Evolutionary conservation across 1,139 yeast species (phyloP).

Genomic region (Taphrina wiesneri): DNA sequence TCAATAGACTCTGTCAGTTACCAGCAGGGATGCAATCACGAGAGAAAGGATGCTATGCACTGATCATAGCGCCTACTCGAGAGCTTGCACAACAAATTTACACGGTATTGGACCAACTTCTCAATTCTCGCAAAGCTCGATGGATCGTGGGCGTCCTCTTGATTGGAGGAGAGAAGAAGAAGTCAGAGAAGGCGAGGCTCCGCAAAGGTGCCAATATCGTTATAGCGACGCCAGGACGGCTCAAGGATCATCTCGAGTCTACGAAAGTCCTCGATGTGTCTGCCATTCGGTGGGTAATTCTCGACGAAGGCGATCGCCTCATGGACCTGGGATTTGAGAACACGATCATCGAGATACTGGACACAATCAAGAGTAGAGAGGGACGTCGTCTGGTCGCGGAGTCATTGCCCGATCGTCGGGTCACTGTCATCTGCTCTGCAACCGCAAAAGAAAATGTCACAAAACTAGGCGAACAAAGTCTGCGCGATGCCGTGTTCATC

Average conservation of each 20-base stretch:
- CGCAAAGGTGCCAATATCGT: constrained; percentile 86
- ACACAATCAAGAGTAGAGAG: constrained; percentile 52
- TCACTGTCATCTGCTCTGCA: constrained; percentile 88
- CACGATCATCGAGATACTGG: constrained; percentile 74
- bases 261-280: constrained; percentile 72
- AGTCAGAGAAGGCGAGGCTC: constrained; percentile 84
- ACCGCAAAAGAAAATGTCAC: constrained; percentile 81
- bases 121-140: constrained; percentile 51
- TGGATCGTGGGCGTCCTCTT: constrained; percentile 42
- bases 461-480: constrained; percentile 73
- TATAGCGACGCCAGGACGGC: constrained; percentile 90
- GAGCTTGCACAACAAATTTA: constrained; percentile 93
- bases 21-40: constrained; percentile 56
- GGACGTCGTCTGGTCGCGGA: constrained; percentile 46
- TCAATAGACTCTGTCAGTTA: constrained; percentile 65
- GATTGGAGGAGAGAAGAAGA: constrained; percentile 90
- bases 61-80: constrained; percentile 87
- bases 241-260: constrained; percentile 88
- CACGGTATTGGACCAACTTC: constrained; percentile 55
- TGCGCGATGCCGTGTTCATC: constrained; percentile 70
- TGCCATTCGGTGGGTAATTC: constrained; percentile 74
- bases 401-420: constrained; percentile 67
- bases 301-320: constrained; percentile 94
- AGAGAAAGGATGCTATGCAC: constrained; percentile 82
- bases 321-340: constrained; percentile 96